Percentiles rank a stretch among this genome's conserved stretches.
Conservation (phyloP, 2,329 filamentous ascomycete genomes). For the Monascus ruber region DNA sequence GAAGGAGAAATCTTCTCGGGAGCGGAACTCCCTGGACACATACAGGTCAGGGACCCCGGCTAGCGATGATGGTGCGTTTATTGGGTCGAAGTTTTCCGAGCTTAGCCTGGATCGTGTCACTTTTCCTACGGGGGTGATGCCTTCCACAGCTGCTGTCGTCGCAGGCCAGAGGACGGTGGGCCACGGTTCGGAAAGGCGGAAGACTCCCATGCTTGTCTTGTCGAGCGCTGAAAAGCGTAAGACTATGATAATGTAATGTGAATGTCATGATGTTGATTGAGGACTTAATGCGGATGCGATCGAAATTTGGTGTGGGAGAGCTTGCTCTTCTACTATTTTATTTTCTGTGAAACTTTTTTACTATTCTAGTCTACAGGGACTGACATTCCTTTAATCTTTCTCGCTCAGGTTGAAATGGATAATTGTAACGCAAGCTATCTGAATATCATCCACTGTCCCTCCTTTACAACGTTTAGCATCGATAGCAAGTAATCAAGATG, state of each 20-base stretch:
- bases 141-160: constrained; percentile 30
- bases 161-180: constrained; percentile 46
- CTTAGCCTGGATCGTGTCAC: constrained; percentile 30
- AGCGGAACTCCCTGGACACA: constrained; percentile 43
- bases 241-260: constrained; percentile 49
- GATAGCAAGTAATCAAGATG: too few species aligned
- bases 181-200: constrained; percentile 54
- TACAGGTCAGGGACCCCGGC: constrained; percentile 53
- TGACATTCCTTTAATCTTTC: background rate
- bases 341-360: constrained; percentile 1
- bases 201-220: constrained; percentile 75
- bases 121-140: constrained; percentile 18
- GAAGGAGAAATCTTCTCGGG: constrained; percentile 54
- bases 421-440: background rate
- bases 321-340: background rate
- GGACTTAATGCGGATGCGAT: constrained; percentile 16
- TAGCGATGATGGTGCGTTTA: constrained; percentile 48
- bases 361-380: background rate
- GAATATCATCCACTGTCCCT: too few species aligned
- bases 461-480: too few species aligned
- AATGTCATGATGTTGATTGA: constrained; percentile 23
- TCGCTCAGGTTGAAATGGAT: background rate
- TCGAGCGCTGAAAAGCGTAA: constrained; percentile 87
- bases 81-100: constrained; percentile 45
- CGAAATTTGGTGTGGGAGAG: background rate